Evolutionary conservation across 2,329 filamentous ascomycete genomes (phyloP).

Genomic region (Gliomastix tumulicola): DNA sequence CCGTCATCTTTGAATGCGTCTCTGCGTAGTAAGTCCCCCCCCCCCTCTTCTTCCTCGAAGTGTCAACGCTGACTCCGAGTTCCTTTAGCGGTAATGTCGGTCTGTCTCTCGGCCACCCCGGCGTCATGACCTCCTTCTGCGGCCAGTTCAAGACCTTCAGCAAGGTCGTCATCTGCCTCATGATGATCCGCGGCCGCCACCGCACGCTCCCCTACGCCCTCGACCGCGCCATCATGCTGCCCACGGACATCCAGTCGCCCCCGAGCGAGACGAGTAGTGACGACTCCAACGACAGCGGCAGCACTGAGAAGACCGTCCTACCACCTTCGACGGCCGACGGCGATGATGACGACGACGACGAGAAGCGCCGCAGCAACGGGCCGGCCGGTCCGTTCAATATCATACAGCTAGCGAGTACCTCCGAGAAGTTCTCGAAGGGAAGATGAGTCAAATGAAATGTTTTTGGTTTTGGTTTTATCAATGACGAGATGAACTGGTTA

Average conservation of each 20-base stretch:
- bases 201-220: conserved; percentile 21
- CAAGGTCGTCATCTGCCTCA: conserved; percentile 25
- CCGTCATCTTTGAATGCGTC: conserved; percentile 5
- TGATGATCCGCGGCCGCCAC: conserved; percentile 28
- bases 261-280: not conserved
- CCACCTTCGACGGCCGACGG: no score
- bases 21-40: conserved; percentile 5
- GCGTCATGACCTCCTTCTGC: conserved; percentile 17
- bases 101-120: conserved; percentile 21
- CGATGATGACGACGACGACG: no score
- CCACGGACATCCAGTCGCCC: conserved; percentile 4
- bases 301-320: no score
- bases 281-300: no score
- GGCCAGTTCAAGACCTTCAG: conserved; percentile 19
- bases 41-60: not conserved
- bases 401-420: no score
- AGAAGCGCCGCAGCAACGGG: no score
- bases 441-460: no score
- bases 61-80: no score
- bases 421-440: no score
- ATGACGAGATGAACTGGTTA: no score
- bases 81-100: conserved; percentile 27
- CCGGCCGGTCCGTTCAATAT: no score
- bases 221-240: conserved; percentile 22
- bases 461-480: no score